A percentile compares a stretch with the other conserved stretches of the same genome.
Conservation (phyloP, 805 yeast genomes). For the Wickerhamiella siamensis region DNA sequence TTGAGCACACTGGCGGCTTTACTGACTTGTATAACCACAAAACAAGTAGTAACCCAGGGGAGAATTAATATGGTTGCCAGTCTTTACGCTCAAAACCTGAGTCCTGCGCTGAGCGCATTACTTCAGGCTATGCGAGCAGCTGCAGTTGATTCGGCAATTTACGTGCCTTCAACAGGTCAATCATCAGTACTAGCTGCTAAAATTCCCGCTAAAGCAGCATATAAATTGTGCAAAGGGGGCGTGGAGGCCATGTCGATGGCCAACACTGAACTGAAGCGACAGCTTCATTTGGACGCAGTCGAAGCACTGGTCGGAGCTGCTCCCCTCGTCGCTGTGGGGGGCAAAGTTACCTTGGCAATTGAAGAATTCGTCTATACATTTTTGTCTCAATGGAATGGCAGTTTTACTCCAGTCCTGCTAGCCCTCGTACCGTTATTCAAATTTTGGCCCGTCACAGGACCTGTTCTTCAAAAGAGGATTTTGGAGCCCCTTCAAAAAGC, state of each 20-base stretch:
- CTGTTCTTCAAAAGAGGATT: not conserved
- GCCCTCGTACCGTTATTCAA: not conserved
- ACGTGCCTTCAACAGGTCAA: not conserved
- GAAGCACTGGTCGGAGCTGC: constrained; percentile 2
- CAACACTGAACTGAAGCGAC: not conserved
- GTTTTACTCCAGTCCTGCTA: not conserved
- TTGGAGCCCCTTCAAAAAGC: not conserved
- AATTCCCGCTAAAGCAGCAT: not conserved
- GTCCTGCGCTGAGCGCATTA: not conserved
- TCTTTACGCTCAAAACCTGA: not conserved
- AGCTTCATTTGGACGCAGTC: not conserved
- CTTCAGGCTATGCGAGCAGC: not conserved
- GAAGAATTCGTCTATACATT: constrained; percentile 5
- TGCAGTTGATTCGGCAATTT: not conserved
- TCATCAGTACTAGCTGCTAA: not conserved
- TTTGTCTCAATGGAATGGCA: constrained; percentile 2
- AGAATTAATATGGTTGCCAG: constrained; percentile 1
- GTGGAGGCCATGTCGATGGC: not conserved
- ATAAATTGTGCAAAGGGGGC: not conserved
- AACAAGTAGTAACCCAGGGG: not conserved
- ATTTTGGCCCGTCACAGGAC: constrained; percentile 5
- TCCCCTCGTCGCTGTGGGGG: not conserved
- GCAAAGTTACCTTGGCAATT: constrained; percentile 1
- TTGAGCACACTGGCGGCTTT: not conserved
- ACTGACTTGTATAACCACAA: not conserved